Conservation (phyloP, 768 basidiomycete species). For the Galerina marginata region DNA sequence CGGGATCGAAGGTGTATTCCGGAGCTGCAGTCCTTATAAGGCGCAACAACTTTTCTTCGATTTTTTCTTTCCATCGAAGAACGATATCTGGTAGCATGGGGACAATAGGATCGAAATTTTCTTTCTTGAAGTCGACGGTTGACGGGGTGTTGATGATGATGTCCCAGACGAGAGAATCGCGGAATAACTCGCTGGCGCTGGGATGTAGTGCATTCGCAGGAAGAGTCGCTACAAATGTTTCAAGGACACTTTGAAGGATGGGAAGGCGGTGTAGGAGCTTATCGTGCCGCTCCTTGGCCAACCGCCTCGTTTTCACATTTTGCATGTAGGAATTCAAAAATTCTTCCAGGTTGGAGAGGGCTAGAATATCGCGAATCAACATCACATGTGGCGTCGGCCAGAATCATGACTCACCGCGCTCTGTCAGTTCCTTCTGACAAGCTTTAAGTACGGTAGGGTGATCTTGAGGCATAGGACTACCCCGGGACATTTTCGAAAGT, state of each 20-base stretch:
- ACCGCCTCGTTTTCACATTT: background rate
- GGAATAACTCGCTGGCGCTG: background rate
- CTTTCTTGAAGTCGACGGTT: background rate
- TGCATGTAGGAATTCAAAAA: background rate
- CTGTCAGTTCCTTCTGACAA: background rate
- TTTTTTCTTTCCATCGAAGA: background rate
- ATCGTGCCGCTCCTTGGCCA: background rate
- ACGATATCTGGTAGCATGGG: background rate
- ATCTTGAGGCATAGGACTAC: background rate
- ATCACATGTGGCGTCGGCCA: too few relatives aligned
- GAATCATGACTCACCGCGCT: background rate
- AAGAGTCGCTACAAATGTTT: background rate
- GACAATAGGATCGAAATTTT: background rate
- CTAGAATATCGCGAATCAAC: background rate
- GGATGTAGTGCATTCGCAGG: background rate
- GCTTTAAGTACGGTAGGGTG: background rate
- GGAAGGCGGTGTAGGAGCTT: background rate
- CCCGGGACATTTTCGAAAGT: background rate
- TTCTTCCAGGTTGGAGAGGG: background rate
- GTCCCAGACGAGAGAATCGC: background rate
- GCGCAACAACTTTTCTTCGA: background rate
- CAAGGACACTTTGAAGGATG: background rate
- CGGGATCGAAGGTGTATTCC: background rate
- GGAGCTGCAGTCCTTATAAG: background rate
- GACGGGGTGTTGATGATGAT: background rate